Evolutionary conservation across 164 flowering plant species (phyloP).

Genomic region (Akebia trifoliata): DNA sequence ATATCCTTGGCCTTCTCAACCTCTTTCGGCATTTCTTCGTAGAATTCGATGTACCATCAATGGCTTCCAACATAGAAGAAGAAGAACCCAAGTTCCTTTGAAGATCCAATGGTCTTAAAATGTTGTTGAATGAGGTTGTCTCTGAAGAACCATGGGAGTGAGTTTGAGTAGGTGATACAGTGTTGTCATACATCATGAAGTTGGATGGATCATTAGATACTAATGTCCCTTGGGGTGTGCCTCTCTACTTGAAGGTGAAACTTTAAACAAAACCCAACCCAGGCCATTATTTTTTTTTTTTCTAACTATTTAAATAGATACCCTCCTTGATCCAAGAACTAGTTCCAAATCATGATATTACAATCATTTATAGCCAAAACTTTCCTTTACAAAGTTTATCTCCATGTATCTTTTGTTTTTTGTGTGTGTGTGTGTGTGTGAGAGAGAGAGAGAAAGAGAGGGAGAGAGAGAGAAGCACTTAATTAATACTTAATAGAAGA

Average conservation of each 20-base stretch:
- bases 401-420: too few species aligned
- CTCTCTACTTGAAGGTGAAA: neutral
- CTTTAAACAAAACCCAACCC: neutral
- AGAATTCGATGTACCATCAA: slow-evolving; percentile 7
- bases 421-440: too few species aligned
- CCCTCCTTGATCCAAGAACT: too few species aligned
- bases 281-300: too few species aligned
- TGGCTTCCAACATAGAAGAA: slow-evolving; percentile 1
- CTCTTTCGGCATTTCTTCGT: slow-evolving; percentile 40
- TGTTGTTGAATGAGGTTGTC: neutral
- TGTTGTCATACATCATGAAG: slow-evolving; percentile 51
- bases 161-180: slow-evolving; percentile 25
- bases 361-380: too few species aligned
- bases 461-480: too few species aligned
- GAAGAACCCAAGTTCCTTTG: neutral
- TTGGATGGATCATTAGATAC: slow-evolving; percentile 47
- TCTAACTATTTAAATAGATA: too few species aligned
- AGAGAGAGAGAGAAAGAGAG: too few species aligned
- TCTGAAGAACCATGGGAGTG: neutral
- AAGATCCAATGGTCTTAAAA: neutral
- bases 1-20: slow-evolving; percentile 51
- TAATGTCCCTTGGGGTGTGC: slow-evolving; percentile 59
- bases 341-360: too few species aligned
- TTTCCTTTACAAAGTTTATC: too few species aligned
- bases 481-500: too few species aligned